Evolutionary conservation across 2,329 filamentous ascomycete species (phyloP), one percentile per base, ranked within the genome.

Genomic region (Venturia aucupariae): DNA sequence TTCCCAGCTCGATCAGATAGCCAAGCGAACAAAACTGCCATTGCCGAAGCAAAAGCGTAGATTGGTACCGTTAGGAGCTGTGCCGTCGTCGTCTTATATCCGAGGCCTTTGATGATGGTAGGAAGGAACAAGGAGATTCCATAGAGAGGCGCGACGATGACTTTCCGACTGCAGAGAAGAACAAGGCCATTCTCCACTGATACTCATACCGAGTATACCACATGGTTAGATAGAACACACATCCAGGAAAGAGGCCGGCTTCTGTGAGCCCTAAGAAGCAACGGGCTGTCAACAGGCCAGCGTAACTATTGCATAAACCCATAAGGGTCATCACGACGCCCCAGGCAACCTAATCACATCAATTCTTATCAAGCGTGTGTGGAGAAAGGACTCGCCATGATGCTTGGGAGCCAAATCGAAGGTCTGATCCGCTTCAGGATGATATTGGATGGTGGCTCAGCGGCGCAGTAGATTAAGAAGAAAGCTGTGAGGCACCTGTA

Each of bases 191-290:
- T 3, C 84, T 77, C 62, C 81, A 85, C 63, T 84, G 82, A 54
- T 82, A 75, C 69, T 87, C 84, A 60, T 82, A 78, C 15, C 82
- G 76, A 65, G 82, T 84, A 67, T 87, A 87, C 83, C 84, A 87
- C 77, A 85, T 84, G 0, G 82, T 83, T 3, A 86, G 74, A 65
- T 60, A 64, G 22, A 46, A 63, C 3, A 38, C 48, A 19, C 57
- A 46, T 1, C 75, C 74, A 0, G 75, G 75, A 39, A 76, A 76
- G 0, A 77, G 68, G 0, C 75, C 75, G 17, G 71, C 71, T 62
- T 77, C 75, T 48, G 73, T 66, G 42, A 77, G 66, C 51, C 77
- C 79, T 46, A 74, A 75, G 69, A 82, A 81, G 63, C 82, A 75
- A 4, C 80, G 76, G 8, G 78, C 73, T 2, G 73, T 74, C 38